phyloP scores from a whole-genome alignment of 2,329 filamentous ascomycete genomes.

The Diaporthe amygdali region DNA sequence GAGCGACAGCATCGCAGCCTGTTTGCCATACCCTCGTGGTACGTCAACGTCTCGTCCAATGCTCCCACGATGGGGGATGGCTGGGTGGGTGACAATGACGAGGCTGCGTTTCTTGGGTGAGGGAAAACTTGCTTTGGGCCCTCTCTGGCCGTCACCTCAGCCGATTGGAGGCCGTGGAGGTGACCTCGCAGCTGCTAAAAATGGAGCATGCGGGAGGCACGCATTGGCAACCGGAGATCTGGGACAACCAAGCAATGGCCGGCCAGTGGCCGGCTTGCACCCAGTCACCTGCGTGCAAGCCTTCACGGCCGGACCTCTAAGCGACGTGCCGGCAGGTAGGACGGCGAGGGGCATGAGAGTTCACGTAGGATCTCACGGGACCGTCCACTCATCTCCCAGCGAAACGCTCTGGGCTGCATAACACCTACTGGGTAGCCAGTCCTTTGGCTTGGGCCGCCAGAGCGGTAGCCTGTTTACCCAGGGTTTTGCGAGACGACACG shows the following conservation, averaged over 20 bases:
- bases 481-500: background rate
- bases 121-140: constrained; percentile 18
- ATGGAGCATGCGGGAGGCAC: constrained; percentile 19
- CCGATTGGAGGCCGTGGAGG: constrained; percentile 12
- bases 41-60: background rate
- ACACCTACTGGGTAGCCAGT: background rate
- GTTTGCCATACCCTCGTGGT: background rate
- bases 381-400: background rate
- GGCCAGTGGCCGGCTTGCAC: background rate
- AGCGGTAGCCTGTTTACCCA: background rate
- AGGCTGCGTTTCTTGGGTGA: background rate
- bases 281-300: background rate
- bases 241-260: constrained; percentile 7
- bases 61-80: constrained; percentile 1
- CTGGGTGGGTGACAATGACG: constrained; percentile 9
- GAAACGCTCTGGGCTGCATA: background rate
- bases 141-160: constrained; percentile 13
- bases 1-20: background rate
- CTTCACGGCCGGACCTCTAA: background rate
- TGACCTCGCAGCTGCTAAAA: constrained; percentile 15
- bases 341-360: background rate
- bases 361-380: background rate
- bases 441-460: constrained; percentile 1
- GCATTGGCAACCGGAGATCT: constrained; percentile 16
- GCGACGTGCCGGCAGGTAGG: background rate